These are phyloP conservation scores for Hordeum marinum DNA, from an alignment of 176 grass and related monocot species.

Conservation along the genomic window DNA sequence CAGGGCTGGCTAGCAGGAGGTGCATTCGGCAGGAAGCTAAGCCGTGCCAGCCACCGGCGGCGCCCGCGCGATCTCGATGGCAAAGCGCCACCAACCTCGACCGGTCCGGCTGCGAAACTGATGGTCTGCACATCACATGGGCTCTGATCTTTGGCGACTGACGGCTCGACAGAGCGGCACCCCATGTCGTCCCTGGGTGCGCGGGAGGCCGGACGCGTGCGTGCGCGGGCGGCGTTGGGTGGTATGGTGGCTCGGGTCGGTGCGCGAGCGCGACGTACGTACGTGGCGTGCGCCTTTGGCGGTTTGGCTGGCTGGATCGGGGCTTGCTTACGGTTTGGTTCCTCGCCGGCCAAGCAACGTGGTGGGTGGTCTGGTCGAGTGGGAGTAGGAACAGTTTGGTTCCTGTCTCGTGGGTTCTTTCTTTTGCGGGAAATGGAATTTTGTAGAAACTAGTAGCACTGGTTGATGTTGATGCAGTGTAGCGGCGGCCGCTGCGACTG, in stretches of 20 bases:
- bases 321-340: slow-evolving; percentile 42
- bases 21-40: not conserved
- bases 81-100: slow-evolving; percentile 37
- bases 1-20: not conserved
- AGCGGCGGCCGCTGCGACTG: not conserved
- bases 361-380: slow-evolving; percentile 61
- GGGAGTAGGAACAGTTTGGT: slow-evolving; percentile 25
- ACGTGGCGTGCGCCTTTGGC: not conserved
- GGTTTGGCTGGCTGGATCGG: not conserved
- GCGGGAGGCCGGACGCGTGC: no score
- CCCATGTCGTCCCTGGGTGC: not conserved
- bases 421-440: not conserved
- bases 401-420: no score
- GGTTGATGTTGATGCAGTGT: no score
- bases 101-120: not conserved
- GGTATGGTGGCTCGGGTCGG: not conserved
- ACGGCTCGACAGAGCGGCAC: not conserved
- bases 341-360: slow-evolving; percentile 64
- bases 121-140: not conserved
- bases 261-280: not conserved
- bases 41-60: slow-evolving; percentile 12
- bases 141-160: not conserved
- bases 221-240: not conserved
- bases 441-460: not conserved
- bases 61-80: slow-evolving; percentile 25